Base-by-base conservation (phyloP, 208 protist species). In the Acanthamoeba healyi region DNA sequence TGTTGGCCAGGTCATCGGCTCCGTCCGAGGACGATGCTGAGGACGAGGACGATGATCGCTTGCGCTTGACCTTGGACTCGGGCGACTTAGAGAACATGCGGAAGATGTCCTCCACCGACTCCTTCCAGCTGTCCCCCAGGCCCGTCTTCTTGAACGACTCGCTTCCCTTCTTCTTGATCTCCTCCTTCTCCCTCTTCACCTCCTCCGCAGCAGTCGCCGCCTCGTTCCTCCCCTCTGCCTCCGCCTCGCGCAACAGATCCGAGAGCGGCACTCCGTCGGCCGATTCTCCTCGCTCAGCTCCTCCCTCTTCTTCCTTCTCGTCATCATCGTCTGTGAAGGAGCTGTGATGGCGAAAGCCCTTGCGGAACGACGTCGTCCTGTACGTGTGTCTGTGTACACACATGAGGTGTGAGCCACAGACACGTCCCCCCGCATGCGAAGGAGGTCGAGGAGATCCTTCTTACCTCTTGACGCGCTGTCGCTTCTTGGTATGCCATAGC, bases 11-110 rank as follows among this genome's bases (percentile, higher is more conserved):
- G 61, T 14, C 5, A 34, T 36, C 61, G 29, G 32, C 61, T 2
- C 54, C 54, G 17, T 61, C 54, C n/a, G n/a, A n/a, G n/a, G n/a
- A n/a, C n/a, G n/a, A n/a, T n/a, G n/a, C n/a, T n/a, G n/a, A n/a
- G 19, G 54, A 61, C 2, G 58, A 34, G 12, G 58, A 34, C 9
- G 61, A 67, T 6, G 67, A 5, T 40, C 46, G 77, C n/a, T 58
- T 86, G n/a, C 77, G 40, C 77, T 86, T 86, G 77, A 3, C 77
- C 40, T 49, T 56, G 42, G 77, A 49, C n/a, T 86, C 46, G 9
- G 77, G 77, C 77, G 77, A 86, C 12, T 86, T 86, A 26, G 77
- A 86, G 77, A 86, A 86, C 77, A 86, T 86, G 44, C 77, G 77
- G 32, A 86, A 86, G 77, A 86, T 40, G 77, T 86, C 77, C 46